phyloP scores from a whole-genome alignment of 1,284 basidiomycete species.

The Laetiporus sulphureus region DNA sequence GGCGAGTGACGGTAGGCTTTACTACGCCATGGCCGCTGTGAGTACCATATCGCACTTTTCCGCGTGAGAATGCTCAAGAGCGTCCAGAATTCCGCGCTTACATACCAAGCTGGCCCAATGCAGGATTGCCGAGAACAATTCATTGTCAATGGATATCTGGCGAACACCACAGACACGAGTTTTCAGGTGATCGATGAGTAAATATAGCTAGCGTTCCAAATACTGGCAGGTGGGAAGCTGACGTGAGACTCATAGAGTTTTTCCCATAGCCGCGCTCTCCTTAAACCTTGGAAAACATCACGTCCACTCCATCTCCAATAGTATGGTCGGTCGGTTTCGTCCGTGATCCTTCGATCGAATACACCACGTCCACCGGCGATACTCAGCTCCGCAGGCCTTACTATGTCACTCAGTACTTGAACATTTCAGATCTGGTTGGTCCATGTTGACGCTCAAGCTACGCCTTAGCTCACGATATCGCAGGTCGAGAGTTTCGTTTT shows the following conservation, averaged over 20 bases:
- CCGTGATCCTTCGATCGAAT: conserved; percentile 16
- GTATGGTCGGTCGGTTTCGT: conserved; percentile 18
- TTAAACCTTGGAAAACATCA: conserved; percentile 18
- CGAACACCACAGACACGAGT: conserved; percentile 1
- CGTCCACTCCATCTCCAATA: conserved; percentile 10
- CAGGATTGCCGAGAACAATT: conserved; percentile 7
- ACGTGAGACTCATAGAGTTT: conserved; percentile 6
- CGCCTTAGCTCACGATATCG: neutral
- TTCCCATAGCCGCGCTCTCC: conserved; percentile 14
- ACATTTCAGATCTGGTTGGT: conserved; percentile 14
- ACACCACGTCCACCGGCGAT: conserved; percentile 11
- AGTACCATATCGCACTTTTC: conserved; percentile 1
- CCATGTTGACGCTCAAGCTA: neutral
- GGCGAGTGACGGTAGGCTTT: conserved; percentile 17
- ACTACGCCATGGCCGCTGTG: conserved; percentile 14
- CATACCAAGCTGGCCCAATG: conserved; percentile 11
- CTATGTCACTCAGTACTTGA: conserved; percentile 15
- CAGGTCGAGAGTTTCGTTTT: conserved; percentile 12
- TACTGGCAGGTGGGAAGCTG: neutral
- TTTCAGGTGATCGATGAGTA: conserved; percentile 12
- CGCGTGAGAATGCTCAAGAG: neutral
- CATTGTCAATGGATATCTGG: conserved; percentile 6
- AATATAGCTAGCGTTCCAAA: neutral
- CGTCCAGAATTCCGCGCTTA: conserved; percentile 4
- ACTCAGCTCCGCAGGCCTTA: conserved; percentile 20